These are phyloP conservation scores for Miscanthus lutarioriparius DNA, from an alignment of 176 grass and related monocot genomes.

Conservation along the genomic window DNA sequence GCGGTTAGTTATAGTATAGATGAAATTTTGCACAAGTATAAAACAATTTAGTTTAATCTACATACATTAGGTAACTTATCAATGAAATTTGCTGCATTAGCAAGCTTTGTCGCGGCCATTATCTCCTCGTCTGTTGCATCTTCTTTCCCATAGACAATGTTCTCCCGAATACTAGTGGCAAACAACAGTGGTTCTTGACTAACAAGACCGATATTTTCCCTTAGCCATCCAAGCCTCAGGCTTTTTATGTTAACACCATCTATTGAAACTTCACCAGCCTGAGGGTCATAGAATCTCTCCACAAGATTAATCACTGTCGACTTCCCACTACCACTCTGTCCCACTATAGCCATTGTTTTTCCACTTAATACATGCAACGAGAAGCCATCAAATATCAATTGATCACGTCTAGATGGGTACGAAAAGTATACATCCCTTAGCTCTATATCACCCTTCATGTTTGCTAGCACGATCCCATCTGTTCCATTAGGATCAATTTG, in stretches of 20 bases:
- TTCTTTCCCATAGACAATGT: constrained; percentile 51
- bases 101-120: constrained; percentile 28
- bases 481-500: constrained; percentile 40
- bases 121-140: constrained; percentile 51
- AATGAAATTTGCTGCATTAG: constrained; percentile 47
- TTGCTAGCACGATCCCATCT: constrained; percentile 30
- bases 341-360: constrained; percentile 46
- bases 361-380: constrained; percentile 22
- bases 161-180: constrained; percentile 50
- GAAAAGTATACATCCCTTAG: constrained; percentile 53
- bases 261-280: constrained; percentile 38
- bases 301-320: constrained; percentile 44
- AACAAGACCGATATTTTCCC: constrained; percentile 50
- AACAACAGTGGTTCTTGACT: constrained; percentile 59
- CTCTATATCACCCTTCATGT: constrained; percentile 52
- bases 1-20: neutral
- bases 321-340: constrained; percentile 42
- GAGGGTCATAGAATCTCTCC: constrained; percentile 52
- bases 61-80: too few relatives aligned
- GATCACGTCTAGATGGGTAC: constrained; percentile 50
- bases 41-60: neutral
- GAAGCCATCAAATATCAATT: constrained; percentile 44
- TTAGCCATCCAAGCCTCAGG: constrained; percentile 35
- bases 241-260: constrained; percentile 45
- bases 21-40: neutral